These are phyloP conservation scores for Cryptococcus depauperatus DNA, from an alignment of 1,284 basidiomycete species.

Conservation along the genomic window DNA sequence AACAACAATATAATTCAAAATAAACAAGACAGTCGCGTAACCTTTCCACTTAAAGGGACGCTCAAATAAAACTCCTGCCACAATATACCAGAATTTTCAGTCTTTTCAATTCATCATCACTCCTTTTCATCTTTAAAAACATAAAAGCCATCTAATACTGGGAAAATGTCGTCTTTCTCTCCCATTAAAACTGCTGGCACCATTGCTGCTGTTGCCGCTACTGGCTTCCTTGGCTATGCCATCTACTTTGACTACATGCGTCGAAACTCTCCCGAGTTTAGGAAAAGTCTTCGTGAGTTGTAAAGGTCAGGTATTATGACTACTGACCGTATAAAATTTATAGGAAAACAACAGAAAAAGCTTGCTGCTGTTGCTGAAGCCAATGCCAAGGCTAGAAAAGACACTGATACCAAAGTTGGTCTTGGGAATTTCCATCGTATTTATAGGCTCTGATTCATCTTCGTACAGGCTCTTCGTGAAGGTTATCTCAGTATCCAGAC, in stretches of 20 bases:
- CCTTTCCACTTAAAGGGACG: no score
- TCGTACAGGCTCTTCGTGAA: constrained; percentile 39
- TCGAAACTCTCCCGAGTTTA: constrained; percentile 77
- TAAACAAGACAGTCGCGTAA: neutral
- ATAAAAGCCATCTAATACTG: no score
- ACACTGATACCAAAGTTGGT: constrained; percentile 34
- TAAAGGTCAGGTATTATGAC: neutral
- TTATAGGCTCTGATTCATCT: neutral
- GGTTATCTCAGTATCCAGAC: constrained; percentile 27
- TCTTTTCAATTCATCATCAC: no score
- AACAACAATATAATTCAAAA: neutral
- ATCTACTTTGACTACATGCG: constrained; percentile 93
- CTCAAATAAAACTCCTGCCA: no score
- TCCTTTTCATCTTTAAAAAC: no score
- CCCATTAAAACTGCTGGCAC: constrained; percentile 55
- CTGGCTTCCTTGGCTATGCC: constrained; percentile 66
- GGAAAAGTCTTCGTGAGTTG: constrained; percentile 74
- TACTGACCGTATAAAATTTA: constrained; percentile 5
- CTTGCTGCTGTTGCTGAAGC: constrained; percentile 53
- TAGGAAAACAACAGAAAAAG: constrained; percentile 86
- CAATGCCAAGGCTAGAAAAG: constrained; percentile 50
- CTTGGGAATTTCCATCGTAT: no score
- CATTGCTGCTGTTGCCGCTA: constrained; percentile 52
- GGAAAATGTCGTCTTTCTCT: constrained; percentile 10
- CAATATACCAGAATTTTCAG: no score